Conservation (phyloP, 2,329 filamentous ascomycete species). For the Exophiala spinifera region DNA sequence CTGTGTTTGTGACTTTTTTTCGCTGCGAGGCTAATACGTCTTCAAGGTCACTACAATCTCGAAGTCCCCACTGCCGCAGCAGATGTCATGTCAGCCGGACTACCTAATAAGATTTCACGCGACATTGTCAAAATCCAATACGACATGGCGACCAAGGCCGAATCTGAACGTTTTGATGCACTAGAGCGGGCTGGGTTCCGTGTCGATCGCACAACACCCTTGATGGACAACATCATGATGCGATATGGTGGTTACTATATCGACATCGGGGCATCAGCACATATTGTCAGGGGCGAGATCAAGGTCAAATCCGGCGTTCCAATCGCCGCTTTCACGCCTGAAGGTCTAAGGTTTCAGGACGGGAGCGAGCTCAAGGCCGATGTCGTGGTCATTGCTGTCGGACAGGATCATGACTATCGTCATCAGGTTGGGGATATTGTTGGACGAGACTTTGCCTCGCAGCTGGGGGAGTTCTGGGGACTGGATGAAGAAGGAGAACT, state of each 20-base stretch:
- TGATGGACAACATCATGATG: constrained; percentile 41
- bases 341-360: constrained; percentile 45
- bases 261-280: constrained; percentile 44
- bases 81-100: constrained; percentile 28
- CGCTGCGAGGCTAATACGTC: not conserved
- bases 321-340: constrained; percentile 35
- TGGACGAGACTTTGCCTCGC: constrained; percentile 28
- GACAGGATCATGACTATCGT: constrained; percentile 45
- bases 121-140: constrained; percentile 10
- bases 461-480: constrained; percentile 34
- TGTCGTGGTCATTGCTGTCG: constrained; percentile 48
- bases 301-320: constrained; percentile 38
- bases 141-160: constrained; percentile 27
- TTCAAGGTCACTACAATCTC: constrained; percentile 22
- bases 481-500: constrained; percentile 49
- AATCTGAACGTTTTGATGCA: constrained; percentile 40
- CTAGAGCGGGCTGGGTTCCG: constrained; percentile 44
- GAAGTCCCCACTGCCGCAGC: constrained; percentile 25
- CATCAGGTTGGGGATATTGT: constrained; percentile 39
- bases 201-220: constrained; percentile 38
- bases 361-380: constrained; percentile 44
- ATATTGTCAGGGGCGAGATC: constrained; percentile 48
- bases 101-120: constrained; percentile 32
- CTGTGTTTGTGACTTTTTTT: too few species aligned
- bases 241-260: constrained; percentile 49